Evolutionary conservation across 176 grass and related monocot species (phyloP), one percentile per base, ranked within the genome.

Genomic region (Carex kokanica): DNA sequence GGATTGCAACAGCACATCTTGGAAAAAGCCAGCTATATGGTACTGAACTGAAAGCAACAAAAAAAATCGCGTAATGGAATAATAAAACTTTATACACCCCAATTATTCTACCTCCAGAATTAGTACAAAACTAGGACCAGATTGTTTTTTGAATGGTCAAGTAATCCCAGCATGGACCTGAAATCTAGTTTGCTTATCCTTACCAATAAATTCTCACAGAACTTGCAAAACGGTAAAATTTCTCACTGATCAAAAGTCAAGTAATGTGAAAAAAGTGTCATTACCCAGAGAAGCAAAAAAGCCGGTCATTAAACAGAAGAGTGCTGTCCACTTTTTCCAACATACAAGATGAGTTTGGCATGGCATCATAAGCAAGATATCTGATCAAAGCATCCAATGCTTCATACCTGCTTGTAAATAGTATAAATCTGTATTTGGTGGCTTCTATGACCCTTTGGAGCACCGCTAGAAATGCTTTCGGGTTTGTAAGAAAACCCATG

Each of bases 401-500:
- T 81, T 90, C 66, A 77, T 98, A 94, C 56, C 89, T 89, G 88
- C 90, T 86, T 17, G 95, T 88, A 59, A 93, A 94, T 73, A 98
- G 86, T 60, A 98, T 87, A 66, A 93, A 90, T 75, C 60, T 93
- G 78, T 91, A 80, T 65, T 88, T 58, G 45, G 90, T 91, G 53
- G 20, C 67, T 64, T 93, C 89, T 91, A 93, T 84, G 49, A 83
- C 89, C 86, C 58, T 78, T 89, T 94, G 86, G 77, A 98, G 79
- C 36, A 93, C 90, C 83, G 72, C 86, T 36, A 98, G 40, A 79
- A 98, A 93, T 80, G 90, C 87, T 85, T 90, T 82, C 64, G 92
- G 92, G 63, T 98, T 98, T 88, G 74, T 90, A 88, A 94, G 89
- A 83, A 94, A 98, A 11, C 95, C 95, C 95, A 98, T 98, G 88